These are phyloP conservation scores for Danielia reshetovae DNA, from an alignment of 805 yeast genomes.

Conservation along the genomic window DNA sequence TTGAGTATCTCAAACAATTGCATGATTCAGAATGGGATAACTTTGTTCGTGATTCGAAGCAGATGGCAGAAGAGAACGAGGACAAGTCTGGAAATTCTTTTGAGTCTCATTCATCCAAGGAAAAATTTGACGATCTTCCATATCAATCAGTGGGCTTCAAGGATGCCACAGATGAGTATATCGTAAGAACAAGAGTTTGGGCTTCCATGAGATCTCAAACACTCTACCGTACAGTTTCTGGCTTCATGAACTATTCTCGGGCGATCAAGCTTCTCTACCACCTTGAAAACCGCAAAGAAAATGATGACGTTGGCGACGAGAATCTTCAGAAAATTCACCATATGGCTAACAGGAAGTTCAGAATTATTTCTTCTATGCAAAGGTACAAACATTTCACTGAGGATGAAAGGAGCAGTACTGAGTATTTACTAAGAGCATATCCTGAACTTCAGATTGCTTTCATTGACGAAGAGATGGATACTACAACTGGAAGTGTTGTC, in stretches of 20 bases:
- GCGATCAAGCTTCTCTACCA: conserved; percentile 91
- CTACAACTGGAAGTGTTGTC: conserved; percentile 58
- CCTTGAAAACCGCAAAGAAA: conserved; percentile 81
- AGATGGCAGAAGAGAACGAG: conserved; percentile 75
- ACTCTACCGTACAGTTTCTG: conserved; percentile 92
- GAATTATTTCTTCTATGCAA: conserved; percentile 82
- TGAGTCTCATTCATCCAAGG: conserved; percentile 10
- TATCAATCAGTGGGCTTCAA: conserved; percentile 96
- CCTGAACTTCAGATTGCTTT: conserved; percentile 89
- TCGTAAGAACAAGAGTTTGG: conserved; percentile 96
- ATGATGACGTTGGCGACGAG: conserved; percentile 6
- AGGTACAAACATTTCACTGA: conserved; percentile 66
- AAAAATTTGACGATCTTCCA: conserved; percentile 46
- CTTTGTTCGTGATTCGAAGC: conserved; percentile 93
- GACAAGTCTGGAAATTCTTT: conserved; percentile 17
- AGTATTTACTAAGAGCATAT: conserved; percentile 74
- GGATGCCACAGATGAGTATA: conserved; percentile 95
- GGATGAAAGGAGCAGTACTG: conserved; percentile 77
- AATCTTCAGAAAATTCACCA: conserved; percentile 22
- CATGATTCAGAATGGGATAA: conserved; percentile 98
- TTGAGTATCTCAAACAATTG: conserved; percentile 90
- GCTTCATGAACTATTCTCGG: conserved; percentile 97
- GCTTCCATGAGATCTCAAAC: conserved; percentile 97
- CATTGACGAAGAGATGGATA: conserved; percentile 83
- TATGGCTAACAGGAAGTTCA: conserved; percentile 82